phyloP scores from a whole-genome alignment of 2,329 filamentous ascomycete species.

The Pseudocercospora macadamiae region DNA sequence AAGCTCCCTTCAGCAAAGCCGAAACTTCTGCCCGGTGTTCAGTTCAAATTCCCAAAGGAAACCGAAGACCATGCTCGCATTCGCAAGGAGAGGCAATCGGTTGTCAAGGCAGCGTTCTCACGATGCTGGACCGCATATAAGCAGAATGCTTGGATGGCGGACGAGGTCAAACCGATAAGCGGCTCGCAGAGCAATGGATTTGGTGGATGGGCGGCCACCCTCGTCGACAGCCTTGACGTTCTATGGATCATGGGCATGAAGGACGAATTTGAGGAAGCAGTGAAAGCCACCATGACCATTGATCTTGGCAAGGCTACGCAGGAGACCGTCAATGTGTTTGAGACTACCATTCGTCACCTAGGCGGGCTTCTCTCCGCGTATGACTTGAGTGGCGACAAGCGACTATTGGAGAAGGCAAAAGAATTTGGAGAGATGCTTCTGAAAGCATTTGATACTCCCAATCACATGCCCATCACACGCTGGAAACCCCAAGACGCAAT shows the following conservation, averaged over 20 bases:
- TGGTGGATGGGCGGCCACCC: constrained; percentile 52
- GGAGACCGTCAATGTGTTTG: constrained; percentile 52
- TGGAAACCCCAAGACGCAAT: constrained; percentile 47
- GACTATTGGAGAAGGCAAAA: constrained; percentile 40
- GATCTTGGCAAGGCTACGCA: constrained; percentile 45
- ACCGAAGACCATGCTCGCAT: constrained; percentile 33
- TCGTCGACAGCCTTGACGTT: constrained; percentile 37
- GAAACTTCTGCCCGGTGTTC: constrained; percentile 45
- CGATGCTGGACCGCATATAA: constrained; percentile 51
- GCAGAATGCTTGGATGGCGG: constrained; percentile 51
- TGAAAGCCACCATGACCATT: constrained; percentile 47
- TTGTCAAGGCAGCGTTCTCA: constrained; percentile 48
- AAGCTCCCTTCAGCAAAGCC: constrained; percentile 44
- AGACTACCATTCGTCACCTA: constrained; percentile 52
- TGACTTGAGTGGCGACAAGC: constrained; percentile 40
- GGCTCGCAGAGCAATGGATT: constrained; percentile 46
- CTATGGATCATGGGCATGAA: constrained; percentile 39
- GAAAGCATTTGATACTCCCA: constrained; percentile 52
- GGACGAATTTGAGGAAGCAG: constrained; percentile 51
- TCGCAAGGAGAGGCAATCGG: constrained; percentile 41
- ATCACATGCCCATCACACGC: constrained; percentile 50
- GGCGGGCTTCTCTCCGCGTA: constrained; percentile 43
- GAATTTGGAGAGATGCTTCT: constrained; percentile 50
- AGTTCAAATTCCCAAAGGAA: constrained; percentile 46
- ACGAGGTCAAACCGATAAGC: constrained; percentile 51